Conservation (phyloP, 108 stramenopile species). For the Phaeodactylum tricornutum region DNA sequence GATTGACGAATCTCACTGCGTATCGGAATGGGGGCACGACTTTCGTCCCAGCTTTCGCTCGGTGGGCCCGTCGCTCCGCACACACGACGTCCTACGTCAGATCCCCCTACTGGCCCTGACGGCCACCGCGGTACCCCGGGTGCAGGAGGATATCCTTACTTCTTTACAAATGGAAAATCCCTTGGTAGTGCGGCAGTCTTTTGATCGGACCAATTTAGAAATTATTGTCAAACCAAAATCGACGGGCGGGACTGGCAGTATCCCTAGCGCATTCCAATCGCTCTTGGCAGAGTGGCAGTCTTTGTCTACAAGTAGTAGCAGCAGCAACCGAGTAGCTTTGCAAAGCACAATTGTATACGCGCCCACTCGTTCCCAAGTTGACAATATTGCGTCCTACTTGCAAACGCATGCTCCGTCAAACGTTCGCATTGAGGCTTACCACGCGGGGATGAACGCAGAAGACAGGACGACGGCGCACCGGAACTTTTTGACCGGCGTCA, state of each 20-base stretch:
- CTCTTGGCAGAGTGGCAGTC: slow-evolving; percentile 7
- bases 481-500: slow-evolving; percentile 70
- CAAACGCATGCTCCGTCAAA: slow-evolving; percentile 2
- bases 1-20: slow-evolving; percentile 93
- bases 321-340: background rate
- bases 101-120: slow-evolving; percentile 86
- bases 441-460: slow-evolving; percentile 67
- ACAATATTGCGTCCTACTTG: slow-evolving; percentile 28
- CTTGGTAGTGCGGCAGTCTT: slow-evolving; percentile 43
- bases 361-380: slow-evolving; percentile 41
- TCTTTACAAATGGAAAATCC: slow-evolving; percentile 48
- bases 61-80: slow-evolving; percentile 45
- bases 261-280: slow-evolving; percentile 32
- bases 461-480: slow-evolving; percentile 49
- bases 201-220: slow-evolving; percentile 87
- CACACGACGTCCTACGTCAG: slow-evolving; percentile 18
- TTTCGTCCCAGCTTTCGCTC: slow-evolving; percentile 81
- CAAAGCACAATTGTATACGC: slow-evolving; percentile 77
- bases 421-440: slow-evolving; percentile 42
- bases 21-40: slow-evolving; percentile 92
- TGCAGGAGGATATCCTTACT: slow-evolving; percentile 55
- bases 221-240: slow-evolving; percentile 57
- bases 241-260: too few species aligned
- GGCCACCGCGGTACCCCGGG: slow-evolving; percentile 87
- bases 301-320: slow-evolving; percentile 2